Percentiles rank a stretch among this genome's conserved stretches.
Conservation (phyloP, 306 rosid species). For the Ziziphus jujuba region DNA sequence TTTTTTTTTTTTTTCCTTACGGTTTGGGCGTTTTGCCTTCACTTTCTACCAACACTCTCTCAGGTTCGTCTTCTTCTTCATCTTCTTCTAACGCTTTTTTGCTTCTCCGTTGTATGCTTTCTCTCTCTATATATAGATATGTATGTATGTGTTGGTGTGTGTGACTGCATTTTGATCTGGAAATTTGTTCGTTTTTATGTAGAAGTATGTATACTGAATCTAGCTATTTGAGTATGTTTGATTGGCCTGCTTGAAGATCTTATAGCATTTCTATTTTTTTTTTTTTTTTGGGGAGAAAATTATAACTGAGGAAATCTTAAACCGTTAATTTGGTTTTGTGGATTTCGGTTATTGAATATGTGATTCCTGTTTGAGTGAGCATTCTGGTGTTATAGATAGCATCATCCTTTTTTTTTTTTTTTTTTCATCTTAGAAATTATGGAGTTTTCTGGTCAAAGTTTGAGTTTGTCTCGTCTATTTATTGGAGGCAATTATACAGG, state of each 20-base stretch:
- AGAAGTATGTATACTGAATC: background rate
- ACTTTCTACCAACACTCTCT: background rate
- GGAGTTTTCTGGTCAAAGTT: too few species aligned
- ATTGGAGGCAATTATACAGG: too few species aligned
- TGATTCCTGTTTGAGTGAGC: background rate
- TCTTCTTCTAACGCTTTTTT: conserved; percentile 4
- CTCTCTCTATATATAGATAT: background rate
- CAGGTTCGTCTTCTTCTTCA: conserved; percentile 5
- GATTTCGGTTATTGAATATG: background rate
- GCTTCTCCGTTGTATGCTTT: background rate
- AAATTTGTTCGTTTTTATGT: background rate
- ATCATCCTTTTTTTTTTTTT: too few species aligned
- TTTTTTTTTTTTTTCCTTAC: background rate
- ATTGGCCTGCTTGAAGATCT: conserved; percentile 4
- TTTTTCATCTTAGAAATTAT: too few species aligned
- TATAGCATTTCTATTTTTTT: background rate
- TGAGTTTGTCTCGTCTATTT: too few species aligned
- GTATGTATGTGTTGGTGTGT: background rate
- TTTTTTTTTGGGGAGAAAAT: background rate
- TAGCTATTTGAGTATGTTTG: background rate
- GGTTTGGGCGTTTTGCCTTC: background rate
- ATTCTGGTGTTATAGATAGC: too few species aligned
- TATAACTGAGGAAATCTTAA: background rate
- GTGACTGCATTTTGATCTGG: background rate
- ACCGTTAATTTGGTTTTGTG: background rate